Conservation (phyloP, 768 basidiomycete genomes). For the Ramaria rubella region DNA sequence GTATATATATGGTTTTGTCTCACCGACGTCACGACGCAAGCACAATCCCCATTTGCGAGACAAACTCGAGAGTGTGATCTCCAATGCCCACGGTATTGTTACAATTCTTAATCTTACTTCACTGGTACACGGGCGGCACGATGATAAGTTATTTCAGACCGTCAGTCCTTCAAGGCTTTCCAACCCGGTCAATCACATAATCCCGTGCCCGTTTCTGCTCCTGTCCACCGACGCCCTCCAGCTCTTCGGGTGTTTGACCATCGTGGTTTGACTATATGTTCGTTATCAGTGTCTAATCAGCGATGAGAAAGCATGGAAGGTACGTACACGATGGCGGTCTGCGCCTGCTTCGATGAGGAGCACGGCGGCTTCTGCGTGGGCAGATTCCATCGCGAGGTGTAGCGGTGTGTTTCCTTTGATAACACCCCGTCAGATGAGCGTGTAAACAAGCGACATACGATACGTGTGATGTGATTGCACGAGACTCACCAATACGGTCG, state of each 20-base stretch:
- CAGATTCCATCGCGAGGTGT: constrained; percentile 96
- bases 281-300: background rate
- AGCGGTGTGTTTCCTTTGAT: constrained; percentile 84
- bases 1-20: background rate
- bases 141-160: no score
- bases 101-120: no score
- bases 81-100: background rate
- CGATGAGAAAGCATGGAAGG: background rate
- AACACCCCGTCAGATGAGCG: background rate
- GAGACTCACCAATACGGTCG: constrained; percentile 62
- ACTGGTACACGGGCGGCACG: no score
- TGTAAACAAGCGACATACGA: no score
- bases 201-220: constrained; percentile 78
- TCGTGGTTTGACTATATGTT: constrained; percentile 71
- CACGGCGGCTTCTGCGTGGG: constrained; percentile 86
- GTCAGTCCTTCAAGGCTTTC: constrained; percentile 39
- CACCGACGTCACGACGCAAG: background rate
- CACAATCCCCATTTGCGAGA: background rate
- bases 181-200: constrained; percentile 72
- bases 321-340: constrained; percentile 77
- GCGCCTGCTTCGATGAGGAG: constrained; percentile 92
- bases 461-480: background rate
- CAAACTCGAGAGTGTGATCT: background rate
- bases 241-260: constrained; percentile 77
- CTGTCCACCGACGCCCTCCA: constrained; percentile 82